phyloP scores from a whole-genome alignment of 2,329 filamentous ascomycete species.

The Magnaporthiopsis incrustans region DNA sequence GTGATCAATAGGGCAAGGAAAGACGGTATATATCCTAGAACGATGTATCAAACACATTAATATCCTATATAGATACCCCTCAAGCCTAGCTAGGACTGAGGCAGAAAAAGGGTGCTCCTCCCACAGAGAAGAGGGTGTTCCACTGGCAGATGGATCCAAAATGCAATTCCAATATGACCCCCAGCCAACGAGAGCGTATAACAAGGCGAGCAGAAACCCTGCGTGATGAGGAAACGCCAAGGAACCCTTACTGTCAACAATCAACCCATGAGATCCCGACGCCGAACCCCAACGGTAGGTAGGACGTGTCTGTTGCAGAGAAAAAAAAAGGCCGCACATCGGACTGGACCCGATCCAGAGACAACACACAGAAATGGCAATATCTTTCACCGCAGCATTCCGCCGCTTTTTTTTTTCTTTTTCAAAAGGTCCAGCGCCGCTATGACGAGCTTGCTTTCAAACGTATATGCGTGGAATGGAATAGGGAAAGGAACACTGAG shows the following conservation, averaged over 20 bases:
- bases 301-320: background rate
- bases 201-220: background rate
- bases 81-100: background rate
- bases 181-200: background rate
- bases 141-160: background rate
- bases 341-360: background rate
- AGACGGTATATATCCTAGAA: background rate
- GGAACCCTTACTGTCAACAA: background rate
- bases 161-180: background rate
- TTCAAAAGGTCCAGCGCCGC: background rate
- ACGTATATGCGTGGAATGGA: background rate
- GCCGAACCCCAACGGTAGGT: background rate
- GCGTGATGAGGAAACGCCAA: background rate
- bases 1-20: background rate
- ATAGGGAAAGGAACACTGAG: background rate
- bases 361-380: background rate
- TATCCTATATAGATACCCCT: background rate
- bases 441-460: background rate
- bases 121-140: no score
- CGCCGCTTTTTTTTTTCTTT: background rate
- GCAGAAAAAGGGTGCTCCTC: background rate
- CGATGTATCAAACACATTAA: background rate
- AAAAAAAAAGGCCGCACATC: background rate
- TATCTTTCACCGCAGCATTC: background rate
- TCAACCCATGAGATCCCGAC: background rate